Percentiles rank a stretch among this genome's conserved stretches.
Conservation (phyloP, 805 yeast species). For the Lachancea sp. region DNA sequence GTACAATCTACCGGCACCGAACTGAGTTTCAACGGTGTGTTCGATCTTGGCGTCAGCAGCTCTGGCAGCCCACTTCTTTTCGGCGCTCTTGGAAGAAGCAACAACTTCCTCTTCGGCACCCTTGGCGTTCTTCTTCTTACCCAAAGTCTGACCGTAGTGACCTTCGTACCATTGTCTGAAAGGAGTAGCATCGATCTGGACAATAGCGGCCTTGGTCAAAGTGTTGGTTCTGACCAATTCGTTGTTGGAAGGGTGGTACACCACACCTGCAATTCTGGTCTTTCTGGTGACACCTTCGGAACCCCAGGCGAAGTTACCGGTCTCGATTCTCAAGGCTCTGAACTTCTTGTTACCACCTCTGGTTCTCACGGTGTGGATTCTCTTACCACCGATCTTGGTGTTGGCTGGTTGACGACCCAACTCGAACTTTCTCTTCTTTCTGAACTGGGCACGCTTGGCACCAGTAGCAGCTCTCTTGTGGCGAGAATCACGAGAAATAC, state of each 20-base stretch:
- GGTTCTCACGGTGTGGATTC: slow-evolving; percentile 98
- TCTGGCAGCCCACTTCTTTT: slow-evolving; percentile 93
- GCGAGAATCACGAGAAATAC: slow-evolving; percentile 99
- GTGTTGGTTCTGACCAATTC: slow-evolving; percentile 99
- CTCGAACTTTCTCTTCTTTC: slow-evolving; percentile 99
- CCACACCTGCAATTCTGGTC: slow-evolving; percentile 98
- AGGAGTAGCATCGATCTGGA: slow-evolving; percentile 99
- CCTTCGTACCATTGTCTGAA: slow-evolving; percentile 99
- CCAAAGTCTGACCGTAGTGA: slow-evolving; percentile 92
- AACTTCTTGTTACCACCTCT: slow-evolving; percentile 99
- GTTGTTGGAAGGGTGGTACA: slow-evolving; percentile 99
- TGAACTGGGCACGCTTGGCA: slow-evolving; percentile 99
- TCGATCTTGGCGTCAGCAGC: slow-evolving; percentile 79
- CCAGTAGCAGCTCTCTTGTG: slow-evolving; percentile 99
- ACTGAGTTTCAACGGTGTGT: slow-evolving; percentile 88
- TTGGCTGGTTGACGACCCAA: slow-evolving; percentile 99
- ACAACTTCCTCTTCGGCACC: slow-evolving; percentile 50
- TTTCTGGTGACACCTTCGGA: slow-evolving; percentile 98
- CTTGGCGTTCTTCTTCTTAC: slow-evolving; percentile 65
- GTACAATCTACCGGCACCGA: slow-evolving; percentile 98
- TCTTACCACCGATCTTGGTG: slow-evolving; percentile 98
- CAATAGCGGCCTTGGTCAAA: slow-evolving; percentile 97
- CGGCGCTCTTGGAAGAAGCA: slow-evolving; percentile 68
- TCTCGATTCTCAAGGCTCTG: slow-evolving; percentile 99
- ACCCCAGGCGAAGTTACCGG: slow-evolving; percentile 99